These are phyloP conservation scores for Leccinum arenicola DNA, from an alignment of 768 basidiomycete genomes.

Conservation along the genomic window DNA sequence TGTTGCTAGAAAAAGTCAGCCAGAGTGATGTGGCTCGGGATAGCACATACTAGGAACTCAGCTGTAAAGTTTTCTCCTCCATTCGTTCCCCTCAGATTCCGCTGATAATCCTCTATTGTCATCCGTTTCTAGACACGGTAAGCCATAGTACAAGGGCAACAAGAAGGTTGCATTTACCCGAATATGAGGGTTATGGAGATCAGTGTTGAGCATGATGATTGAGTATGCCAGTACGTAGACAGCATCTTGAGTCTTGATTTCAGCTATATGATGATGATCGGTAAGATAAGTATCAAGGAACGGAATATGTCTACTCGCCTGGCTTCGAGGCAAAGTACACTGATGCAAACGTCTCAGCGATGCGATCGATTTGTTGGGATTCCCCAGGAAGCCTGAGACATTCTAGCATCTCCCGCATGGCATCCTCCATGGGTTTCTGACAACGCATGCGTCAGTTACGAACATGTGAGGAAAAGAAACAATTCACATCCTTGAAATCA, in stretches of 20 bases:
- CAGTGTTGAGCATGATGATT: constrained; percentile 98
- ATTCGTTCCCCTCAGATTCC: constrained; percentile 92
- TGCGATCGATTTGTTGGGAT: constrained; percentile 87
- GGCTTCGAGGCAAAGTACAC: constrained; percentile 85
- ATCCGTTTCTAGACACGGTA: constrained; percentile 75
- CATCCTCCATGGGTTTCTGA: constrained; percentile 93
- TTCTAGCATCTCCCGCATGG: constrained; percentile 92
- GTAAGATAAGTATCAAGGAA: neutral
- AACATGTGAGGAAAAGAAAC: neutral
- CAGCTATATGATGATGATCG: constrained; percentile 45
- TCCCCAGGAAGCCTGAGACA: constrained; percentile 94
- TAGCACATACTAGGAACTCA: constrained; percentile 70
- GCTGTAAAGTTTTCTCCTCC: constrained; percentile 77
- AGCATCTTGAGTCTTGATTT: constrained; percentile 88
- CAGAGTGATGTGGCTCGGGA: neutral
- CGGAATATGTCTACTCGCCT: constrained; percentile 38
- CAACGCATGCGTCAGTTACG: constrained; percentile 2
- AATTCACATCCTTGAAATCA: constrained; percentile 80
- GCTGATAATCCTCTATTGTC: constrained; percentile 91
- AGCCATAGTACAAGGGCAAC: neutral
- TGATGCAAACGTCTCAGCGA: constrained; percentile 93
- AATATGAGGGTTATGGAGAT: constrained; percentile 92
- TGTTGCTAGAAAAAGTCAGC: constrained; percentile 52
- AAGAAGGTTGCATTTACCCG: constrained; percentile 49
- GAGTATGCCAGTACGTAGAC: constrained; percentile 94